Base-by-base conservation (phyloP, 83 land plant species). In the Picea abies region DNA sequence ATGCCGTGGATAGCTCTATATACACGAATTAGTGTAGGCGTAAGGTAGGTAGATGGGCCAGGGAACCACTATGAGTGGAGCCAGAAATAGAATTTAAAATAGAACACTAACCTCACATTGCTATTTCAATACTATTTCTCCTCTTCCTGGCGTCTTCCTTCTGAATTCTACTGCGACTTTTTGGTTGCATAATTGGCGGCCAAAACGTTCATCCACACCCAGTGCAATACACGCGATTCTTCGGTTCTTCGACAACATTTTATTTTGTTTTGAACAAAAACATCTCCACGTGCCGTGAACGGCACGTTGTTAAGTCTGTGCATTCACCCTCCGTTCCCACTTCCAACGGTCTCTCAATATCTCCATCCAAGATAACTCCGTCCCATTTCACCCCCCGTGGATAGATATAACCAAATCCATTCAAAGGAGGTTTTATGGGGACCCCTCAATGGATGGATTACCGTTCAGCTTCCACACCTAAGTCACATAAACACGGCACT, bases 381-480 rank as follows among this genome's bases (percentile, higher is more conserved):
- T 56, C 78, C 22, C 29, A 23, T 47, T 39, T 44, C 49, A 44
- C 78, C 4, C 39, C 4, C n/a, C 78, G 49, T 47, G 78, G 12
- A n/a, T 1, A n/a, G 23, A 22, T 44, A 41, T 12, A 17, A 70
- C 39, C 17, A 69, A 7, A 71, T 71, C 60, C 26, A 41, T 41
- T 9, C 23, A 75, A 47, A 47, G 4, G 60, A 23, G 23, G 78
- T 11, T 0, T 56, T 12, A 10, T n/a, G 29, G 78, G 78, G 14
- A 25, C 60, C 78, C n/a, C 5, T n/a, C 26, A 47, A 44, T 22
- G 44, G 78, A 75, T 23, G 23, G 78, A 75, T 47, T n/a, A 12
- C 58, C 58, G 78, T 41, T 75, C 58, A 75, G 78, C 78, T 47
- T 3, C 78, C 78, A 47, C 26, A 75, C 78, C 78, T 75, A 75